Evolutionary conservation across 2,329 filamentous ascomycete species (phyloP), one percentile per base, ranked within the genome.

Genomic region (Paradendryphiella salina): DNA sequence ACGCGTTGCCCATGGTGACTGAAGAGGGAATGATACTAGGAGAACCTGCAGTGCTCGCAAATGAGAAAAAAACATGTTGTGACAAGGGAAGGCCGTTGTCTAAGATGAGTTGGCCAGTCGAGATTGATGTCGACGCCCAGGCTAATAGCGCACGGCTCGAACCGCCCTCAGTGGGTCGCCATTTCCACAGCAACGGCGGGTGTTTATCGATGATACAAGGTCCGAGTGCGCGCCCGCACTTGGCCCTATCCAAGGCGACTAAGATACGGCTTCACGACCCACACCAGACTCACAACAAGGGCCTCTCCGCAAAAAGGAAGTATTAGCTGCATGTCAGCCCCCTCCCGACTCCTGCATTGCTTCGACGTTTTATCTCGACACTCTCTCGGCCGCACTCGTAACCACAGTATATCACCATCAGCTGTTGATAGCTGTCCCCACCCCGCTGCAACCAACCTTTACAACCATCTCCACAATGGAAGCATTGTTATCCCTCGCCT

Each of bases 401-500:
- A 52, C 46, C 46, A 43, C 41, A 20, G 34, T 44, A 49, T 41
- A 49, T 26, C 43, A 34, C 40, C 29, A 23, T 32, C 46, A 23
- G 28, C 38, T 31, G 17, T 43, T 43, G 44, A 35, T 42, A 44
- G 33, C 51, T 29, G 36, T 44, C 52, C 37, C 20, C 40, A 59
- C 48, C 21, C 23, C 38, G 28, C n/a, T 20, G 47, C 50, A 18
- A 43, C 46, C 23, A 55, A 36, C 31, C 23, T 9, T n/a, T 23
- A 29, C 40, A 23, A 41, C 50, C 46, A 35, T 50, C 39, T 42
- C 54, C 61, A 62, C 44, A 33, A 97, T 97, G 94, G 94, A 97
- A 78, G 85, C 89, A 44, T 83, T 97, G 21, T 81, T 97, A 48
- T 95, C 90, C 36, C 85, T 96, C 72, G 91, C 93, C 54, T 97